phyloP scores from a whole-genome alignment of 106 monocot genomes.

The Narthecium ossifragum region DNA sequence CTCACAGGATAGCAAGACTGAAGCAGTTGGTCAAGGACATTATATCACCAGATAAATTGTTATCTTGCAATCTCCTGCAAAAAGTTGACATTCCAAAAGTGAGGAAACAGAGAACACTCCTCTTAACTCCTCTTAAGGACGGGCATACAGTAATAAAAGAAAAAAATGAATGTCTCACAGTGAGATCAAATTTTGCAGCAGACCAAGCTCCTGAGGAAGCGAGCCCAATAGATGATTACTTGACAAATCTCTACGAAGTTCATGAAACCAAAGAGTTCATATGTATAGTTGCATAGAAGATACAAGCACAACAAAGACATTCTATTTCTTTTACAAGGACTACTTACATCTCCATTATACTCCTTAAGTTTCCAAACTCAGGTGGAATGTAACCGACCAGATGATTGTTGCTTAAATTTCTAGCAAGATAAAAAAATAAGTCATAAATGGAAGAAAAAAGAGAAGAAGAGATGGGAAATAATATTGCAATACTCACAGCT shows the following conservation, averaged over 20 bases:
- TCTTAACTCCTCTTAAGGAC: too few relatives aligned
- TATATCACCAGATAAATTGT: slow-evolving; percentile 78
- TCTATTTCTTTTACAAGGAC: neutral
- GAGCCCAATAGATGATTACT: slow-evolving; percentile 55
- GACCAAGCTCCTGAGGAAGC: slow-evolving; percentile 76
- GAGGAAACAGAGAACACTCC: too few relatives aligned
- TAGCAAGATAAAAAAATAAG: slow-evolving; percentile 4
- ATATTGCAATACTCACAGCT: slow-evolving; percentile 45
- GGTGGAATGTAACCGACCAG: slow-evolving; percentile 65
- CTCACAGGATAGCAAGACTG: slow-evolving; percentile 81
- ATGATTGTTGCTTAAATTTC: slow-evolving; percentile 83
- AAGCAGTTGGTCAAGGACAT: slow-evolving; percentile 54
- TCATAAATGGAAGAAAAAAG: neutral
- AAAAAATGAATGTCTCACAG: slow-evolving; percentile 40
- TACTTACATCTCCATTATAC: slow-evolving; percentile 85
- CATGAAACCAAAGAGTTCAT: neutral
- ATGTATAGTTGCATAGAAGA: neutral
- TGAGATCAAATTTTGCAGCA: slow-evolving; percentile 68
- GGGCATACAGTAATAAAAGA: too few relatives aligned
- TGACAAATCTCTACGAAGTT: slow-evolving; percentile 66
- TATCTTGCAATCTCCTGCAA: slow-evolving; percentile 56
- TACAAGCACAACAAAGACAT: neutral
- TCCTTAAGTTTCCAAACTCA: slow-evolving; percentile 91
- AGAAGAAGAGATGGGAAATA: neutral
- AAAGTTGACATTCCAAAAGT: neutral